These are phyloP conservation scores for Aspergillus nidulans DNA, from an alignment of 495 filamentous ascomycete genomes.

Conservation along the genomic window DNA sequence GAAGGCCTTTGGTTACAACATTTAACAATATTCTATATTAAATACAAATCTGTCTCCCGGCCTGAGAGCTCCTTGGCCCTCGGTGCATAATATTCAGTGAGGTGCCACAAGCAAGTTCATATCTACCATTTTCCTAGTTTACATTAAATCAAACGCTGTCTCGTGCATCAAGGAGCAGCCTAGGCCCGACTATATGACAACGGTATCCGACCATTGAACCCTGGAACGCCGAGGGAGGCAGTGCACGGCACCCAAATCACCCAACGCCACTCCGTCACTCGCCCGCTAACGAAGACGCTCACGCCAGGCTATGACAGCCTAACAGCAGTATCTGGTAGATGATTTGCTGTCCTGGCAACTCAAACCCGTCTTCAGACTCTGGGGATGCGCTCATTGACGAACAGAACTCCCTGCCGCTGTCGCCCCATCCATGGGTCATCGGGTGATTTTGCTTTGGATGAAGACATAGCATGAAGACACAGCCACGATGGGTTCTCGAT, in stretches of 20 bases:
- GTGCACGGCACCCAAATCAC: background rate
- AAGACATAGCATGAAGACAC: background rate
- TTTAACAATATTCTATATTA: too few species aligned
- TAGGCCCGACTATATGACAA: too few species aligned
- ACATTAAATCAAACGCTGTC: too few species aligned
- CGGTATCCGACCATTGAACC: too few species aligned
- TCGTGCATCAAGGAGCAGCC: too few species aligned
- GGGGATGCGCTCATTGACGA: background rate
- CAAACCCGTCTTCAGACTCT: background rate
- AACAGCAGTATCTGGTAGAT: background rate
- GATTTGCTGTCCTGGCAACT: background rate
- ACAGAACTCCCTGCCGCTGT: background rate
- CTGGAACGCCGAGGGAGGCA: background rate
- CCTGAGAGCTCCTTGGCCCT: too few species aligned
- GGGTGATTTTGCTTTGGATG: background rate
- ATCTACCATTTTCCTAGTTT: too few species aligned
- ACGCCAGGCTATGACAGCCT: background rate
- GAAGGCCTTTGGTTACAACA: too few species aligned
- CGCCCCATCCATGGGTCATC: background rate
- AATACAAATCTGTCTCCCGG: too few species aligned
- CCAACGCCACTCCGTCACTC: background rate
- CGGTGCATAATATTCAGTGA: too few species aligned
- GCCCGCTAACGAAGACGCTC: too few species aligned
- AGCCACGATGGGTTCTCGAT: background rate
- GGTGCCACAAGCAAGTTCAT: too few species aligned